Base-by-base conservation (phyloP, 352 stramenopile genomes). In the Phytophthora cajani region DNA sequence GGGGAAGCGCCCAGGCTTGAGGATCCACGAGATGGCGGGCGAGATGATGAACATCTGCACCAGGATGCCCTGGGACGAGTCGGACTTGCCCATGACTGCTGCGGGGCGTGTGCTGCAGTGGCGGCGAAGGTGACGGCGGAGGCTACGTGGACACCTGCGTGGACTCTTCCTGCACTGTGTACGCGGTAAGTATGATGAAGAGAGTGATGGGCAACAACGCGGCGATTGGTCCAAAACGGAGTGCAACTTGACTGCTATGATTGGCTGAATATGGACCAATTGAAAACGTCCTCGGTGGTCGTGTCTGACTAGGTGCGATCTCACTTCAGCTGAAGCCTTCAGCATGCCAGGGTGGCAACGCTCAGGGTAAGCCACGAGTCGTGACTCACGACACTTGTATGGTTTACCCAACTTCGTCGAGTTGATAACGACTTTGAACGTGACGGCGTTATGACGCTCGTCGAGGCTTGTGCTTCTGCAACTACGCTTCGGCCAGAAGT, bases 11-110 rank as follows among this genome's bases (percentile, higher is more conserved):
- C 96, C 96, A 5, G 96, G 96, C 36, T 92, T 84, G 52, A 99
- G 86, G 74, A 99, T 98, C 96, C 96, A 99, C 50, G 93, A 96
- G 50, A 97, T 97, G 42, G 86, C 89, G 11, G 97, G 97, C 58
- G 88, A 92, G 61, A 95, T 78, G 64, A 93, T 72, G 63, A 89
- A 84, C 71, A 90, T 81, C 76, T 95, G 85, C 72, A 90, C 84
- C 14, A 92, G 68, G 38, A 93, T 71, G 64, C 79, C 78, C 64
- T 80, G 77, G 75, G 90, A 89, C 65, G 80, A 89, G 70, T 92
- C 87, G 74, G 74, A 75, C 50, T 73, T 67, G 49, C 67, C 62
- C 76, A 88, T 89, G 53, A 32, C 42, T 57, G 70, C 27, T 25
- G n/a, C 10, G 14, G 57, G 10, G 36, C 25, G 17, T 32, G 60